Percentiles rank a stretch among this genome's conserved stretches.
Evolutionary conservation across 1,284 basidiomycete species (phyloP).

Genomic region (Papiliotrema flavescens): DNA sequence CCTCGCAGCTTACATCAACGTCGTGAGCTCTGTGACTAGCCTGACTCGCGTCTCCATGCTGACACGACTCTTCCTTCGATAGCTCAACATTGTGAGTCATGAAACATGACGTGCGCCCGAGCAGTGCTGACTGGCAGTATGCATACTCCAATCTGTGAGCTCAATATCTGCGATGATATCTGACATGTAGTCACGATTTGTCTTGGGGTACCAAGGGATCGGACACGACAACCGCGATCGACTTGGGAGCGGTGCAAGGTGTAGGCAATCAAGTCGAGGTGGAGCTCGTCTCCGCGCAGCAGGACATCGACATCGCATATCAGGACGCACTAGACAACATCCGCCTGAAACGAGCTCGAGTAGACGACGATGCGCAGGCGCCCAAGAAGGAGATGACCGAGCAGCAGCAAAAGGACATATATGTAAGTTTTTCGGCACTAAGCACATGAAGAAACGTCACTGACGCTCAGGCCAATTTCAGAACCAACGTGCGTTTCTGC

Average conservation of each 20-base stretch:
- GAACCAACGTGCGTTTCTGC: slow-evolving; percentile 70
- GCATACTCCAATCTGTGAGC: slow-evolving; percentile 61
- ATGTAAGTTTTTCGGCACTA: too few species aligned
- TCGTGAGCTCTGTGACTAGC: slow-evolving; percentile 19
- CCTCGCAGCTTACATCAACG: slow-evolving; percentile 39
- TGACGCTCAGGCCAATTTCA: slow-evolving; percentile 59
- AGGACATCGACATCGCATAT: slow-evolving; percentile 84
- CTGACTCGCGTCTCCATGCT: neutral
- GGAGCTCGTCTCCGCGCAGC: slow-evolving; percentile 77
- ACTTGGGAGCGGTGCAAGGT: slow-evolving; percentile 68
- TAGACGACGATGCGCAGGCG: slow-evolving; percentile 27
- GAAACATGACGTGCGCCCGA: neutral
- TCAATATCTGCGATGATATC: slow-evolving; percentile 35
- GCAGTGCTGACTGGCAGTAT: slow-evolving; percentile 18
- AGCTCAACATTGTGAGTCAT: slow-evolving; percentile 40
- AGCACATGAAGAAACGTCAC: too few species aligned
- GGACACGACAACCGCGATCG: slow-evolving; percentile 61
- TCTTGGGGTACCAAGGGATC: slow-evolving; percentile 86
- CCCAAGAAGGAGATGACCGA: slow-evolving; percentile 57
- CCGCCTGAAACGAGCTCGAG: slow-evolving; percentile 38
- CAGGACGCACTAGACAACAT: slow-evolving; percentile 83
- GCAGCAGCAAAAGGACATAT: slow-evolving; percentile 77
- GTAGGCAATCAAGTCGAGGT: slow-evolving; percentile 75
- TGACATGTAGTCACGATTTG: slow-evolving; percentile 50
- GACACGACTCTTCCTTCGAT: neutral